Conservation (phyloP, 2,329 filamentous ascomycete genomes). For the Alternaria sp. region DNA sequence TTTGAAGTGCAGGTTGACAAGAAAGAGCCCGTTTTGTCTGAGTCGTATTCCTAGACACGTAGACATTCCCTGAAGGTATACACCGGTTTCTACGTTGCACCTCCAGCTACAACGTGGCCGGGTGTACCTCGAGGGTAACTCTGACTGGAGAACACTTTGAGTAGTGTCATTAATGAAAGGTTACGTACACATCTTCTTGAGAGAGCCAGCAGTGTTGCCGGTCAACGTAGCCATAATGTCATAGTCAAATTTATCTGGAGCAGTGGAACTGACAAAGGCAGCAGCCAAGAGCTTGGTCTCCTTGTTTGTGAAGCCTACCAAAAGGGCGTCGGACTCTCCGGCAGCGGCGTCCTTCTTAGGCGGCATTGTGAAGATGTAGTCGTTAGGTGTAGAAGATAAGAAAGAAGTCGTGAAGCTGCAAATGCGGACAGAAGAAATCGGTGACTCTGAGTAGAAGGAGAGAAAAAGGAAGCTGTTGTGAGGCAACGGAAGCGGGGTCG, state of each 20-base stretch:
- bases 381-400: not conserved
- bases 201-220: constrained; percentile 39
- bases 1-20: not conserved
- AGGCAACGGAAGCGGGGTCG: constrained; percentile 6
- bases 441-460: not conserved
- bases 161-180: not conserved
- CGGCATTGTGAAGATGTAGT: constrained; percentile 26
- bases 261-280: constrained; percentile 39
- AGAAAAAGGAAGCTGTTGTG: not conserved
- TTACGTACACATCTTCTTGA: constrained; percentile 44
- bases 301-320: constrained; percentile 33
- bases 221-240: constrained; percentile 40
- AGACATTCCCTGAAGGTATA: too few species aligned
- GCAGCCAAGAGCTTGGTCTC: constrained; percentile 45
- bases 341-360: constrained; percentile 34
- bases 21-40: not conserved
- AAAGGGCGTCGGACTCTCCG: constrained; percentile 7
- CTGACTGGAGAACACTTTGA: not conserved
- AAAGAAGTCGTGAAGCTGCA: not conserved
- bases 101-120: too few species aligned
- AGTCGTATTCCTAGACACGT: too few species aligned
- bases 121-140: not conserved
- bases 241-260: constrained; percentile 46
- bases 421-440: not conserved
- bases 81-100: too few species aligned